Percentiles rank a stretch among this genome's conserved stretches.
Evolutionary conservation across 1,284 basidiomycete species (phyloP).

Genomic region (Irpex sp.): DNA sequence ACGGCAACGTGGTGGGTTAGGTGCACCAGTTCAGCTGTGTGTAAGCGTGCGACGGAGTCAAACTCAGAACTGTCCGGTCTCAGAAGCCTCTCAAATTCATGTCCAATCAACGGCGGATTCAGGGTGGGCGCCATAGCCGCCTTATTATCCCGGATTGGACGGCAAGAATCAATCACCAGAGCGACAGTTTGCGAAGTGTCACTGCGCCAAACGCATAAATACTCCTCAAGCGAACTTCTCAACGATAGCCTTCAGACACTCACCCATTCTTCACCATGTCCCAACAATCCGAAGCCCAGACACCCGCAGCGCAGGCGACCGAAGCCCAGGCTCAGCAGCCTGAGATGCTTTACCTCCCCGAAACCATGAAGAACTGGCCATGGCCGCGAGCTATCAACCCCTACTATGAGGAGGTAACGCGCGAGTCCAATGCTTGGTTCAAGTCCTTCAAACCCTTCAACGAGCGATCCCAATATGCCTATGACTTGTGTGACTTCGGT

Average conservation of each 20-base stretch:
- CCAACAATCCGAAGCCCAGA: neutral
- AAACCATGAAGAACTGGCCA: conserved; percentile 24
- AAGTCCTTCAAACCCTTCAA: conserved; percentile 27
- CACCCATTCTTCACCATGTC: neutral
- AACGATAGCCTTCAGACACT: neutral
- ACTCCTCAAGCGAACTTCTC: too few species aligned
- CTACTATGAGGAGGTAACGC: conserved; percentile 22
- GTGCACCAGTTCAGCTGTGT: too few species aligned
- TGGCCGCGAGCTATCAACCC: conserved; percentile 22
- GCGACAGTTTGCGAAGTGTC: too few species aligned
- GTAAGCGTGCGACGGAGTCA: too few species aligned
- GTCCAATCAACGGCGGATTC: too few species aligned
- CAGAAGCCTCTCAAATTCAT: too few species aligned
- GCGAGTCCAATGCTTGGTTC: conserved; percentile 30
- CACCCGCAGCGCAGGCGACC: neutral
- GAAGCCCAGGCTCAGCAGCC: neutral
- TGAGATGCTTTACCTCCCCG: conserved; percentile 18
- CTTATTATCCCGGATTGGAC: too few species aligned
- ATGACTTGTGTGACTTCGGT: conserved; percentile 31
- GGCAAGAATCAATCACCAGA: too few species aligned
- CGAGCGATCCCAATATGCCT: conserved; percentile 26
- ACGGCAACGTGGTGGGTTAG: too few species aligned
- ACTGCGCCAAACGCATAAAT: too few species aligned
- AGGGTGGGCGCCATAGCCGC: too few species aligned
- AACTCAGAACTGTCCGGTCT: too few species aligned